Conservation (phyloP, 495 filamentous ascomycete species). For the Cetradonia linearis region DNA sequence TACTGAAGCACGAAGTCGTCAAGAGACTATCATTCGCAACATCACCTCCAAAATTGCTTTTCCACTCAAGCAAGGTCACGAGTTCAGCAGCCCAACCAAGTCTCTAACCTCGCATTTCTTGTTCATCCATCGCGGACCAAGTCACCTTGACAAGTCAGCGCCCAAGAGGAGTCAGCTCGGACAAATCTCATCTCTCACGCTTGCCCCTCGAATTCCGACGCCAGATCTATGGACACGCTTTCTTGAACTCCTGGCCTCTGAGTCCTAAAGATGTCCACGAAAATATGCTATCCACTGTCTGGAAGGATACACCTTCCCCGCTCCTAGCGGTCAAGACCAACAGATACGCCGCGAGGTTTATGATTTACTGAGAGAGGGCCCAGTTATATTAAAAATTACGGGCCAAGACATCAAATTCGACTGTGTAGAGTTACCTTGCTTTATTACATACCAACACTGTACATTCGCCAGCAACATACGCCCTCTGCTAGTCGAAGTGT, state of each 20-base stretch:
- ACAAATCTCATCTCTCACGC: background rate
- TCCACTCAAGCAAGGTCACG: too few relatives aligned
- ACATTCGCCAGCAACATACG: background rate
- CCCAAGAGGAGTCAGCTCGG: background rate
- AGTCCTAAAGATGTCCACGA: background rate
- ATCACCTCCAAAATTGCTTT: too few relatives aligned
- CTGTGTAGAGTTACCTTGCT: constrained; percentile 1
- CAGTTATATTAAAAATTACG: constrained; percentile 1
- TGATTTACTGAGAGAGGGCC: background rate
- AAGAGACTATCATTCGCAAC: too few relatives aligned
- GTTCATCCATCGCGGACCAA: background rate
- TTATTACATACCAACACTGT: background rate
- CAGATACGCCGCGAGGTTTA: constrained; percentile 8
- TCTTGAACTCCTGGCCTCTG: background rate
- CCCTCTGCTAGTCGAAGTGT: constrained; percentile 1
- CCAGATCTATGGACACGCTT: background rate
- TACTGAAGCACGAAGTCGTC: too few relatives aligned
- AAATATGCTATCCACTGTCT: background rate
- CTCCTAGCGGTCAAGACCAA: constrained; percentile 8
- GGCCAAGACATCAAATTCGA: constrained; percentile 1
- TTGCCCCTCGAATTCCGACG: constrained; percentile 7
- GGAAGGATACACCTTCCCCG: constrained; percentile 5
- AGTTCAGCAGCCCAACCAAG: too few relatives aligned
- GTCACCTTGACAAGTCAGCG: background rate
- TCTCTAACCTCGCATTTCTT: background rate